Evolutionary conservation across 108 stramenopile species (phyloP).

Genomic region (Pelagomonas calceolata): DNA sequence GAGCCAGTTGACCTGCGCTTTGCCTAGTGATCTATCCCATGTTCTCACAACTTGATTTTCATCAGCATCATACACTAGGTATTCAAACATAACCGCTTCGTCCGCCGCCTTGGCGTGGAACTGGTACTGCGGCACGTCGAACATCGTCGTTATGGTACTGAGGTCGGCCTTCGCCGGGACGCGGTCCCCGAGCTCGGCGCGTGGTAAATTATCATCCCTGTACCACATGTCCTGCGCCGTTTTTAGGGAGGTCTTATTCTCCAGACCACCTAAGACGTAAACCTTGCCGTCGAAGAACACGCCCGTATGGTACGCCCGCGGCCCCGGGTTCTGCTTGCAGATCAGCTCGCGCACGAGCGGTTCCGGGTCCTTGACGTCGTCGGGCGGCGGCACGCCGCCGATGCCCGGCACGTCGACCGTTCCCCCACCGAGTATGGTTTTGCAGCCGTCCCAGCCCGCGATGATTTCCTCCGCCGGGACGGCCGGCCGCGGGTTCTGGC

Average conservation of each 20-base stretch:
- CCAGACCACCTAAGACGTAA: conserved; percentile 31
- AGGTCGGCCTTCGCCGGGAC: conserved; percentile 27
- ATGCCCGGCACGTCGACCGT: conserved; percentile 35
- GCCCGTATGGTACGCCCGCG: background rate
- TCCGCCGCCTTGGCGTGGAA: conserved; percentile 32
- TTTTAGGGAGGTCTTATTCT: conserved; percentile 11
- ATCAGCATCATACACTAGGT: conserved; percentile 46
- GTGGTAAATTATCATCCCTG: conserved; percentile 55
- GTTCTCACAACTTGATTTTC: conserved; percentile 40
- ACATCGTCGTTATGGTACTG: background rate
- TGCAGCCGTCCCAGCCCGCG: conserved; percentile 46
- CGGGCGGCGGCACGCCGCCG: conserved; percentile 32
- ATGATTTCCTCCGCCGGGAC: conserved; percentile 5
- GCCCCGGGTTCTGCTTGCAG: conserved; percentile 20
- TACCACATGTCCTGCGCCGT: conserved; percentile 49
- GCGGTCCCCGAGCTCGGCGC: conserved; percentile 37
- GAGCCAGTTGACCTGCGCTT: conserved; percentile 51
- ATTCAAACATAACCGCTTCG: conserved; percentile 52
- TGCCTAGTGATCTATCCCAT: conserved; percentile 45
- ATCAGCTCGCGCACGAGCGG: conserved; percentile 29
- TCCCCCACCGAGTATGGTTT: conserved; percentile 17
- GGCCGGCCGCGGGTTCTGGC: background rate
- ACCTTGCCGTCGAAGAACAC: conserved; percentile 33
- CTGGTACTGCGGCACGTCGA: background rate
- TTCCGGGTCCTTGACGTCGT: conserved; percentile 17